A percentile compares a stretch with the other conserved stretches of the same genome.
Conservation (phyloP, 2,329 filamentous ascomycete genomes). For the Phialocephala subalpina region DNA sequence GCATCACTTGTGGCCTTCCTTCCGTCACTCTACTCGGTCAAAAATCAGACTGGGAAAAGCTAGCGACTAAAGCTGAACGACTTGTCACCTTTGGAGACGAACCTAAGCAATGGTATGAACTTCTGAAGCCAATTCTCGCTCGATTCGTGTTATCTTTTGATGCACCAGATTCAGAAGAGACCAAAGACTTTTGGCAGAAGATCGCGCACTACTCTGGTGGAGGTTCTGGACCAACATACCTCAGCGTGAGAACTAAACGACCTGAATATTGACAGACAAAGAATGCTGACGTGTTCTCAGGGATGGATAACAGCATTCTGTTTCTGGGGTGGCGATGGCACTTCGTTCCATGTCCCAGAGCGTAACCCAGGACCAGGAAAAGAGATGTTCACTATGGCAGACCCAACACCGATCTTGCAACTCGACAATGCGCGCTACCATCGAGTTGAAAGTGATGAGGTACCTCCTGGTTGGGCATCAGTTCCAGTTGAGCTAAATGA, state of each 20-base stretch:
- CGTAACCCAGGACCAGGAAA: background rate
- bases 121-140: constrained; percentile 47
- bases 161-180: constrained; percentile 30
- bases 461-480: constrained; percentile 41
- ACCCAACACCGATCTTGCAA: constrained; percentile 19
- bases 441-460: constrained; percentile 36
- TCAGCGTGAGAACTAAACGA: background rate
- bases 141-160: constrained; percentile 47
- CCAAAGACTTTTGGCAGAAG: constrained; percentile 46
- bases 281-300: constrained; percentile 14
- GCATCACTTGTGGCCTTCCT: constrained; percentile 55
- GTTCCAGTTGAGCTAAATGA: constrained; percentile 47
- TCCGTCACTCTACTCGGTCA: constrained; percentile 59
- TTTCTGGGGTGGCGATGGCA: constrained; percentile 44
- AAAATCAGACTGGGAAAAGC: constrained; percentile 51
- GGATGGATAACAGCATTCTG: constrained; percentile 49
- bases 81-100: constrained; percentile 46
- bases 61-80: constrained; percentile 44
- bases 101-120: constrained; percentile 38
- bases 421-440: constrained; percentile 39
- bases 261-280: constrained; percentile 6
- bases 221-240: constrained; percentile 39
- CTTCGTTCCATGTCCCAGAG: constrained; percentile 1
- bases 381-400: constrained; percentile 1
- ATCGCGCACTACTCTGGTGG: constrained; percentile 35